Conservation (phyloP, 2,329 filamentous ascomycete species). For the Pseudogymnoascus sp. region DNA sequence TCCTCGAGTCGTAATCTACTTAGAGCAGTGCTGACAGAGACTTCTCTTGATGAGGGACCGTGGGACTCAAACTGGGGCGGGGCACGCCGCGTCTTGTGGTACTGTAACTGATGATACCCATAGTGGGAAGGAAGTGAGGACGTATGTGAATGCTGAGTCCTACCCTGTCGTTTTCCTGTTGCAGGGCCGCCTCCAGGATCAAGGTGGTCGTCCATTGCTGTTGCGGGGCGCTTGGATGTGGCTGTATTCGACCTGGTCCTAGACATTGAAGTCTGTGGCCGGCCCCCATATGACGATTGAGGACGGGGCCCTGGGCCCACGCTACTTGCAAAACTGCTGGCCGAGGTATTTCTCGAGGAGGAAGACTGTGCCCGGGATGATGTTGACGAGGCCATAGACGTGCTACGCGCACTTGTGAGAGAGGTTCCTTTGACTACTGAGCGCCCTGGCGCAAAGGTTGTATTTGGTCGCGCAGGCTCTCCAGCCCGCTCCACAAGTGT, state of each 20-base stretch:
- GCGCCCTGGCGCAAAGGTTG: slow-evolving; percentile 3
- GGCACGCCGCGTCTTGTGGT: not conserved
- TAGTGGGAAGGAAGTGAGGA: slow-evolving; percentile 19
- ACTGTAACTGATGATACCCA: slow-evolving; percentile 2
- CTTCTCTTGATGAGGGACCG: slow-evolving; percentile 28
- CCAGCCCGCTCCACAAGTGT: slow-evolving; percentile 46
- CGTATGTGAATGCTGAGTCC: slow-evolving; percentile 29
- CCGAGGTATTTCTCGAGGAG: slow-evolving; percentile 35
- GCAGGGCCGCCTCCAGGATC: slow-evolving; percentile 23
- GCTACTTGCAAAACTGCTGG: slow-evolving; percentile 47
- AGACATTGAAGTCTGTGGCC: slow-evolving; percentile 45
- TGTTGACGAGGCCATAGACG: slow-evolving; percentile 32
- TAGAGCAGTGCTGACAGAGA: slow-evolving; percentile 32
- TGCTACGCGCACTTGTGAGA: slow-evolving; percentile 21
- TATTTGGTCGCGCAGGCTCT: slow-evolving; percentile 6
- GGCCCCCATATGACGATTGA: slow-evolving; percentile 29
- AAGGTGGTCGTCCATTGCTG: slow-evolving; percentile 29
- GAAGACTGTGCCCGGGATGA: slow-evolving; percentile 33
- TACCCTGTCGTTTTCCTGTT: slow-evolving; percentile 44
- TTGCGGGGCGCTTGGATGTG: slow-evolving; percentile 35
- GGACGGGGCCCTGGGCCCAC: slow-evolving; percentile 45
- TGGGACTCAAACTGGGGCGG: not conserved
- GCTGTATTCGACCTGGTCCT: slow-evolving; percentile 26
- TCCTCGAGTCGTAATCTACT: slow-evolving; percentile 25
- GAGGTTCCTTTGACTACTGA: slow-evolving; percentile 20